phyloP scores from a whole-genome alignment of 2,329 filamentous ascomycete species.

The Aspergillus floridensis region DNA sequence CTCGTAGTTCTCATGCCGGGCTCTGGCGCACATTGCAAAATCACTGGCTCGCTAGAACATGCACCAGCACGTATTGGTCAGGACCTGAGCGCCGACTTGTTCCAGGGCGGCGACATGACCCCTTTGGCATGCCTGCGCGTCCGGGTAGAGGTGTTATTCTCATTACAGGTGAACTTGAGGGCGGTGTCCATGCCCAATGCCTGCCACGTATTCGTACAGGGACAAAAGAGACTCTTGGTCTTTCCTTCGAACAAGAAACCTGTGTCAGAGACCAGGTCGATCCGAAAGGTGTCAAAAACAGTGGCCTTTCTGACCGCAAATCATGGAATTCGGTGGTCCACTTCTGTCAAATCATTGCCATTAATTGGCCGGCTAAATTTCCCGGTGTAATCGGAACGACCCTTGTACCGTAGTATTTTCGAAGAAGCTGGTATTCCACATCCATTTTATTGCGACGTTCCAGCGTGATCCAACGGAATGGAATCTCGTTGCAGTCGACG shows the following conservation, averaged over 20 bases:
- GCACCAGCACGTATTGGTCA: constrained; percentile 52
- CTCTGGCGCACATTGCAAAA: constrained; percentile 24
- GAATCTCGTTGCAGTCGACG: constrained; percentile 46
- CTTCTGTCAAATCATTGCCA: not conserved
- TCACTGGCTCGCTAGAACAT: constrained; percentile 44
- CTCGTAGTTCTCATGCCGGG: constrained; percentile 33
- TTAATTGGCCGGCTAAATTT: not conserved
- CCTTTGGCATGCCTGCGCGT: constrained; percentile 22
- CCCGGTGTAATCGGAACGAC: not conserved
- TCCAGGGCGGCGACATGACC: constrained; percentile 33
- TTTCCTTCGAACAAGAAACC: constrained; percentile 40
- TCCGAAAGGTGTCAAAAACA: constrained; percentile 6
- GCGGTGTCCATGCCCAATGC: constrained; percentile 17
- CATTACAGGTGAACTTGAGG: constrained; percentile 24
- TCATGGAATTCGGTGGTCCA: constrained; percentile 8
- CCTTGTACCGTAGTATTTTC: not conserved
- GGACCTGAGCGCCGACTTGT: constrained; percentile 38
- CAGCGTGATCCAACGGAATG: constrained; percentile 37
- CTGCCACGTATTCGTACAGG: constrained; percentile 14
- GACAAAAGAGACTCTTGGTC: constrained; percentile 11
- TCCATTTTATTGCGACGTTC: constrained; percentile 35
- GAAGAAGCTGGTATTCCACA: not conserved
- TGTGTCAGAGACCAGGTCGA: constrained; percentile 38
- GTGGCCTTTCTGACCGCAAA: constrained; percentile 23
- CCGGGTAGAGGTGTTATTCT: not conserved